Conservation (phyloP, 352 stramenopile species). For the Phytophthora pistaciae region DNA sequence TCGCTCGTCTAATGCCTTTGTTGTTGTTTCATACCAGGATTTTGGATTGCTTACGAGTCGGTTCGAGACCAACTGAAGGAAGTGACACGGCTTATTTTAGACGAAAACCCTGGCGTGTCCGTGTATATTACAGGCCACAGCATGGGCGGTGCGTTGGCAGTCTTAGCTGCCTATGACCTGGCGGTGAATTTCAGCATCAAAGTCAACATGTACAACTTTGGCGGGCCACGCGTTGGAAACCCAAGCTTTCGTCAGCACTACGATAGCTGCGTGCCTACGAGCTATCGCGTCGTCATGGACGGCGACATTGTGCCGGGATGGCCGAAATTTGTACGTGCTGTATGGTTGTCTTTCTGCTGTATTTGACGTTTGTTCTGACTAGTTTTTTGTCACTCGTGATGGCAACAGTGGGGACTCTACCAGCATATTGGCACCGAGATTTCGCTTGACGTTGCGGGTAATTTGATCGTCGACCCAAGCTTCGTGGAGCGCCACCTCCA, state of each 20-base stretch:
- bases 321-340: conserved; percentile 75
- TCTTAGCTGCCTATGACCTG: conserved; percentile 89
- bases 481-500: conserved; percentile 84
- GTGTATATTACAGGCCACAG: conserved; percentile 95
- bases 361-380: no score
- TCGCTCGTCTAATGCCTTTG: conserved; percentile 12
- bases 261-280: conserved; percentile 78
- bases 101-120: conserved; percentile 85
- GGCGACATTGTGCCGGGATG: conserved; percentile 82
- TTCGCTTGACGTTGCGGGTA: conserved; percentile 72
- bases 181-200: conserved; percentile 88
- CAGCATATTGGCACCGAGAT: conserved; percentile 81
- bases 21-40: conserved; percentile 49
- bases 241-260: conserved; percentile 82
- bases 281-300: conserved; percentile 86
- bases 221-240: conserved; percentile 87
- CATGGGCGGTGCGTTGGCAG: conserved; percentile 91
- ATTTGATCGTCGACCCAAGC: conserved; percentile 84
- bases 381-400: no score
- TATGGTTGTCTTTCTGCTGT: conserved; percentile 39
- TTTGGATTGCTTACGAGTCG: conserved; percentile 88
- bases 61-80: conserved; percentile 82
- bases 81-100: conserved; percentile 77
- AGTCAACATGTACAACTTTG: conserved; percentile 93
- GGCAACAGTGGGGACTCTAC: conserved; percentile 73